Base-by-base conservation (phyloP, 805 yeast genomes). In the Ogataea saltuana region DNA sequence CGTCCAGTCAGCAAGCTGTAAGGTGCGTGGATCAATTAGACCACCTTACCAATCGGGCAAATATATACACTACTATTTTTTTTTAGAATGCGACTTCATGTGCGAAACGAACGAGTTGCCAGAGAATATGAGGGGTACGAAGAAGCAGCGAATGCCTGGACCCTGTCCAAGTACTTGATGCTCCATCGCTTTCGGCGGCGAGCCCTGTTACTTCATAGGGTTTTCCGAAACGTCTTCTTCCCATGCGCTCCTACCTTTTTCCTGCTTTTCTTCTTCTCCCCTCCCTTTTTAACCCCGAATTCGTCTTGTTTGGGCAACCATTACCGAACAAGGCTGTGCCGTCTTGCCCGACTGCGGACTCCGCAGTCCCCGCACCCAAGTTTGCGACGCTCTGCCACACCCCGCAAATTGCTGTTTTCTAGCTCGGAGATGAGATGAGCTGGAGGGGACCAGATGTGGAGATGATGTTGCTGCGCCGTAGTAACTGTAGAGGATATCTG, bases 331-430 rank as follows among this genome's bases (percentile, higher is more conserved):
- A 13, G 25, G 25, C 34, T 17, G 25, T 18, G 34, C 25, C 10
- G 9, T 13, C 18, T 13, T 7, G 6, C 31, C 6, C 6, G 17
- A 4, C 15, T 6, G 16, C 36, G 36, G 36, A 33, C 36, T 33
- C 36, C 36, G 36, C 36, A 33, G 27, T 22, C 38, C 29, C 38
- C 38, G 29, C 38, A 22, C 38, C 28, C 17, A 22, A 32, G 19
- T 23, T 26, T n/a, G 35, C 35, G 25, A 26, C 26, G 35, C 35
- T 20, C 27, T 25, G 37, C 37, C 42, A 32, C 44, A 27, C 44
- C 44, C 44, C 44, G 44, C 44, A 40, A 40, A 40, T 40, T 40
- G 39, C 44, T 40, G 33, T 40, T 40, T 40, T 27, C 18, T 23
- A 21, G 35, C 27, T 15, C 30, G 17, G 19, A 22, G 30, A 11